Evolutionary conservation across 2,329 filamentous ascomycete species (phyloP).

Genomic region (Aspergillus intermedius): DNA sequence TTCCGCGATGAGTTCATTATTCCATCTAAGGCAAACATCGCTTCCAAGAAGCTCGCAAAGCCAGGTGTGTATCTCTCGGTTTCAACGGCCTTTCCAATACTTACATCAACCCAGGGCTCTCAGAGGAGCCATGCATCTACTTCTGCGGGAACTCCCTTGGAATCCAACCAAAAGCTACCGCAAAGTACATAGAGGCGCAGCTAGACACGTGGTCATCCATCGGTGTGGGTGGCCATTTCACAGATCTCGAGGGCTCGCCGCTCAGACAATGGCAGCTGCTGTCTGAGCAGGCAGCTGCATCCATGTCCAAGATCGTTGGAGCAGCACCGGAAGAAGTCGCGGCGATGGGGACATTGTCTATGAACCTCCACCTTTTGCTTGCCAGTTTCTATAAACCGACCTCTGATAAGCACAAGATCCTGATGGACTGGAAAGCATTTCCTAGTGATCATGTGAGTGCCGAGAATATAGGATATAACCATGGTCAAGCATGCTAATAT

Average conservation of each 20-base stretch:
- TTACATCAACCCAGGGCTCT: constrained; percentile 20
- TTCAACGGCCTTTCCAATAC: neutral
- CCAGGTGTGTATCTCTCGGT: constrained; percentile 16
- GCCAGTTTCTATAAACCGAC: constrained; percentile 74
- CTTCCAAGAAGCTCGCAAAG: constrained; percentile 52
- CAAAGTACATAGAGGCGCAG: constrained; percentile 61
- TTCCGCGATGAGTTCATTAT: constrained; percentile 68
- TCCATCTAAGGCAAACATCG: constrained; percentile 66
- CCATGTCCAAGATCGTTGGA: constrained; percentile 67
- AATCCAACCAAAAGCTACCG: constrained; percentile 65
- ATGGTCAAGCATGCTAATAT: constrained; percentile 7
- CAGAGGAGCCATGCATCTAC: constrained; percentile 52
- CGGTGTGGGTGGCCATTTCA: constrained; percentile 78
- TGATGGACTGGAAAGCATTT: constrained; percentile 81
- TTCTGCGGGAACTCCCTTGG: constrained; percentile 86
- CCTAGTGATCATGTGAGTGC: constrained; percentile 67
- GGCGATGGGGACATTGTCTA: constrained; percentile 79
- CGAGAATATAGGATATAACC: neutral
- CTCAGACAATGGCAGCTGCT: constrained; percentile 69
- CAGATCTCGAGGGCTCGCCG: constrained; percentile 58
- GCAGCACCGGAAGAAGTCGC: constrained; percentile 66
- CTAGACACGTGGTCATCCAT: constrained; percentile 77
- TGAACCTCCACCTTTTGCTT: constrained; percentile 72
- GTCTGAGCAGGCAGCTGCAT: constrained; percentile 64
- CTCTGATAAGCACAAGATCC: constrained; percentile 61